Evolutionary conservation across 306 rosid genomes (phyloP), one percentile per base, ranked within the genome.

Genomic region (Vicia villosa): DNA sequence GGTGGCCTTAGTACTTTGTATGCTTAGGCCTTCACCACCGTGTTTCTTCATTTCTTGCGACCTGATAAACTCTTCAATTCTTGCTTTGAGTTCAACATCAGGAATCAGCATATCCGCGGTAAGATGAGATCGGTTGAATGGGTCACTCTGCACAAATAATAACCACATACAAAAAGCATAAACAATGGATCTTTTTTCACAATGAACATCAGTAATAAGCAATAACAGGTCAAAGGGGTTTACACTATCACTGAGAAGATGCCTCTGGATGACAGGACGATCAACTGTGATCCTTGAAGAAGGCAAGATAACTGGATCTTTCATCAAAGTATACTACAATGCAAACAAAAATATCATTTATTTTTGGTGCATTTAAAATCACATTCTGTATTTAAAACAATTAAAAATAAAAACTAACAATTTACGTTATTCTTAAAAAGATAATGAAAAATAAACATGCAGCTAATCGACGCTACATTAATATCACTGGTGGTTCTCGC

Each of bases 281-380:
- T 95, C 99, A 32, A 95, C 84, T 0, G 89, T 91, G 73, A 79
- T 95, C 82, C 91, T 86, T 68, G 99, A 95, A 71, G 99, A 95
- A 64, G 97, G 99, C 78, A 95, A 86, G 83, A 89, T 91, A 69
- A 95, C 99, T 26, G 99, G 99, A 83, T 95, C 99, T 81, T 89
- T 95, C 97, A 95, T 95, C 75, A 95, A 79, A 74, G 99, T 95
- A 82, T 91, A 95, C 99, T 95, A 82, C 86, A 73, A 57, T 6
- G 45, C 71, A 67, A 1, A 66, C 5, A 20, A 13, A 16, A 59
- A 38, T 24, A 32, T 10, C 20, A 66, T 51, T 24, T 57, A 24
- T 22, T 56, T 8, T 26, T 46, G 13, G 62, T 34, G 14, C 20
- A 60, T 50, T 50, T 26, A 17, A 13, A n/a, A 22, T 15, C 42